Evolutionary conservation across 2,329 filamentous ascomycete species (phyloP), one percentile per base, ranked within the genome.

Genomic region (Ilyonectria sp.): DNA sequence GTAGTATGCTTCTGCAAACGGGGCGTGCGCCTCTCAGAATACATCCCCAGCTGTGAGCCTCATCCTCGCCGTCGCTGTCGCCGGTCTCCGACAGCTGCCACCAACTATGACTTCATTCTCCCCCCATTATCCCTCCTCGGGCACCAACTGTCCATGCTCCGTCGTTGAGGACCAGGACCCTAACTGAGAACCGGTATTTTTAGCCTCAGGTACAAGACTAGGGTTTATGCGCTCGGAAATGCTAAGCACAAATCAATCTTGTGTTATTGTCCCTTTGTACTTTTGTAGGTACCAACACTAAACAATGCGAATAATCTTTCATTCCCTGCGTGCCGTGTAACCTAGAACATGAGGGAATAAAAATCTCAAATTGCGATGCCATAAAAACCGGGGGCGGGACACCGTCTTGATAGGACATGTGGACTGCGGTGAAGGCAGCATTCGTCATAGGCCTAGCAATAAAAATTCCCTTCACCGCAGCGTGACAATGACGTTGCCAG

Each of bases 271-370:
- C 37, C 8, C 3, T n/a, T 6, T 6, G 37, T 40, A 40, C 37
- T 40, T 40, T 11, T n/a, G 15, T 43, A 43, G 11, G 8, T 37
- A 6, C 19, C 10, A 21, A 31, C 19, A 37, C n/a, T 46, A 23
- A 46, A 21, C 31, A 53, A 7, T 33, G n/a, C 15, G 50, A 19
- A 53, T 37, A 31, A 53, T 13, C 7, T 21, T 10, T 15, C 5
- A 21, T 35, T 10, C 5, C 9, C 4, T 8, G 17, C 7, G n/a
- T 19, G 49, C 49, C 49, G n/a, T n/a, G 26, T 31, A 6, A n/a
- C 47, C 29, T 53, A 9, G 29, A 21, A 21, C 50, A 53, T 35
- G 50, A 53, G 50, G n/a, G 50, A 52, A 35, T 35, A 13, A 35
- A 53, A 15, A 7, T 8, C 33, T 9, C n/a, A 15, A 53, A 33